Evolutionary conservation across 2,329 filamentous ascomycete genomes (phyloP), one percentile per base, ranked within the genome.

Genomic region (Knoxdaviesia proteae): DNA sequence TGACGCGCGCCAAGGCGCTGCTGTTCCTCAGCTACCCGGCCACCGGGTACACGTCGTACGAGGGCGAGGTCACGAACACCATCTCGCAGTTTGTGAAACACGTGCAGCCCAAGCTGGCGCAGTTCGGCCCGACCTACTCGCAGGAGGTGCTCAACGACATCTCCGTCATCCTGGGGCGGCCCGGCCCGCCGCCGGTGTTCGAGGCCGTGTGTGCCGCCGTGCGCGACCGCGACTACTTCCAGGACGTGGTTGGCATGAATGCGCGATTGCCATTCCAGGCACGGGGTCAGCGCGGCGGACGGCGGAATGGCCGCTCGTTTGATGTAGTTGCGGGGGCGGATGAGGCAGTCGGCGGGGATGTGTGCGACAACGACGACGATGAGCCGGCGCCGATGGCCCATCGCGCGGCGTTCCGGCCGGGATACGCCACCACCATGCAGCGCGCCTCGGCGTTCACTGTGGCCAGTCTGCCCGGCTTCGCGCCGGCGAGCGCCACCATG

Each of bases 1-100:
- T 98, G 87, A 98, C 88, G 3, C 69, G 88, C 55, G 88, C 90
- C 6, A 79, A 96, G 55, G 78, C 75, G 1, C 60, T 96, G 32
- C 62, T 98, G 1, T 94, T 94, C 51, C 64, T 96, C 43, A 94
- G 84, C 56, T 83, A 75, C 49, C 84, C 87, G 0, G 57, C 7
- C 34, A 64, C 20, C 20, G 20, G 77, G 35, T 77, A 75, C 39
- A 34, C 30, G 29, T 31, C 34, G 35, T 7, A 7, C 3, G 35
- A 30, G 1, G 57, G 41, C 20, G 61, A 40, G 56, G 41, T 58
- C 41, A 20, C 20, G 20, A 20, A 20, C 20, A 20, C 20, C 20
- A 20, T 20, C 20, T 20, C 20, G 2, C 20, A 20, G 20, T 20
- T 20, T 3, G 20, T 20, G 20, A 20, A 20, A 20, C 20, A 20